Evolutionary conservation across 495 filamentous ascomycete genomes (phyloP).

Genomic region (Lophiostoma macrostomum): DNA sequence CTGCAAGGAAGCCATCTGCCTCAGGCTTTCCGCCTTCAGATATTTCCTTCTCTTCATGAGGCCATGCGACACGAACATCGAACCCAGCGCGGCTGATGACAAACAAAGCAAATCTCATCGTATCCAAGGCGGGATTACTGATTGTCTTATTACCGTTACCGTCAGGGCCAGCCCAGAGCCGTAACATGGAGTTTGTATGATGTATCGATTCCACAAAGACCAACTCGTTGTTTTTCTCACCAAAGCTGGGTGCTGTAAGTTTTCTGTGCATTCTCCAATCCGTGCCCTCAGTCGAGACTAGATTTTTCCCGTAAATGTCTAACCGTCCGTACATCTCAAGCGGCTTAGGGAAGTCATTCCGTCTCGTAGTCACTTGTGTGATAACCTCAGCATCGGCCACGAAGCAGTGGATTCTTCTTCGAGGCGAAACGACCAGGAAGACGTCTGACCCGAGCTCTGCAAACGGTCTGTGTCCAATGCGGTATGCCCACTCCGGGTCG

Average conservation of each 20-base stretch:
- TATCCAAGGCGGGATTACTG: constrained; percentile 53
- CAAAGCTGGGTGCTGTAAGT: constrained; percentile 64
- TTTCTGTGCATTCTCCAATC: constrained; percentile 67
- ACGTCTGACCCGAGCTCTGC: constrained; percentile 45
- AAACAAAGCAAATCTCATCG: constrained; percentile 61
- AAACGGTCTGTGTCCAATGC: constrained; percentile 44
- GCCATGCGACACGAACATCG: constrained; percentile 57
- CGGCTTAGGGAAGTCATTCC: constrained; percentile 68
- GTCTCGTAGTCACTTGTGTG: constrained; percentile 55
- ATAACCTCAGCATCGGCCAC: constrained; percentile 59
- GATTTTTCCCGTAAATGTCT: constrained; percentile 60
- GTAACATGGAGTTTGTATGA: constrained; percentile 56
- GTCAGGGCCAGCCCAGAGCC: constrained; percentile 46
- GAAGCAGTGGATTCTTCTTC: constrained; percentile 43
- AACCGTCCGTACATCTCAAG: constrained; percentile 55
- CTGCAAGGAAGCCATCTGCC: constrained; percentile 31
- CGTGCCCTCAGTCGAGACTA: constrained; percentile 61
- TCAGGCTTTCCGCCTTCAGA: constrained; percentile 35
- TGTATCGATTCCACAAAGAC: constrained; percentile 60
- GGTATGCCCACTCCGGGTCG: constrained; percentile 45
- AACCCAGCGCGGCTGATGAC: constrained; percentile 69
- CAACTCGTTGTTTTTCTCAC: constrained; percentile 66
- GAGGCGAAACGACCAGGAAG: constrained; percentile 56
- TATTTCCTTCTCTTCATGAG: constrained; percentile 40
- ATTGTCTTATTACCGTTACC: constrained; percentile 46